Conservation (phyloP, 495 filamentous ascomycete species). For the Letharia columbiana region DNA sequence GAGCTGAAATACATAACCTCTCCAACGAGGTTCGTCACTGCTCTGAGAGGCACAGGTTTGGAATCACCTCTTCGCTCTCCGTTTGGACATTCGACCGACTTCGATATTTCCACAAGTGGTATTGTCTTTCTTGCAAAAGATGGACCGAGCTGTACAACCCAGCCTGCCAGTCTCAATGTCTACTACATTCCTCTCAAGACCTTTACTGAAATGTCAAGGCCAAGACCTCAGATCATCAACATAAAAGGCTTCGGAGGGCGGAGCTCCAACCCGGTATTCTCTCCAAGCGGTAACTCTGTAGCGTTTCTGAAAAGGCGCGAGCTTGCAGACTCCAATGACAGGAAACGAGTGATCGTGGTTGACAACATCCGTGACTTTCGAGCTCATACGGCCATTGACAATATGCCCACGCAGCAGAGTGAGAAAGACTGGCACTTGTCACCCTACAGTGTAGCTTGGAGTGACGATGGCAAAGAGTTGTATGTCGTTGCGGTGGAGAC, state of each 20-base stretch:
- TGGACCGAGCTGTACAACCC: slow-evolving; percentile 41
- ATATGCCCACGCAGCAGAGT: slow-evolving; percentile 37
- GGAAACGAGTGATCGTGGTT: slow-evolving; percentile 46
- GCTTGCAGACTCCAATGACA: slow-evolving; percentile 62
- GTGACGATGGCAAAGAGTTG: slow-evolving; percentile 42
- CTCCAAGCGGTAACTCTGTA: slow-evolving; percentile 60
- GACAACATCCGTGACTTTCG: slow-evolving; percentile 49
- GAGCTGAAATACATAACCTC: slow-evolving; percentile 4
- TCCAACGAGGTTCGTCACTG: slow-evolving; percentile 36
- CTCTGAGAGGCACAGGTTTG: slow-evolving; percentile 47
- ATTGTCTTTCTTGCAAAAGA: slow-evolving; percentile 71
- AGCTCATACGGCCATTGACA: slow-evolving; percentile 21
- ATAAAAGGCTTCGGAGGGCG: slow-evolving; percentile 50
- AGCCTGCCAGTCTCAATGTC: slow-evolving; percentile 59
- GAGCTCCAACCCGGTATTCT: slow-evolving; percentile 63
- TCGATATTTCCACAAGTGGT: slow-evolving; percentile 43
- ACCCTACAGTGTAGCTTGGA: slow-evolving; percentile 48
- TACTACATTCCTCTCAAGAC: slow-evolving; percentile 51
- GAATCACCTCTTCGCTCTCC: slow-evolving; percentile 50
- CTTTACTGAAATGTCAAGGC: slow-evolving; percentile 38
- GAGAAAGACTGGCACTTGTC: slow-evolving; percentile 48
- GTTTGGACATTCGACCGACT: slow-evolving; percentile 49
- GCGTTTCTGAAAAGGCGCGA: slow-evolving; percentile 64
- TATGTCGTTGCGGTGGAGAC: slow-evolving; percentile 49
- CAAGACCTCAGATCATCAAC: slow-evolving; percentile 13